These are phyloP conservation scores for Physcomitrellopsis africana DNA, from an alignment of 225 moss, liverwort and hornwort genomes.

Conservation along the genomic window DNA sequence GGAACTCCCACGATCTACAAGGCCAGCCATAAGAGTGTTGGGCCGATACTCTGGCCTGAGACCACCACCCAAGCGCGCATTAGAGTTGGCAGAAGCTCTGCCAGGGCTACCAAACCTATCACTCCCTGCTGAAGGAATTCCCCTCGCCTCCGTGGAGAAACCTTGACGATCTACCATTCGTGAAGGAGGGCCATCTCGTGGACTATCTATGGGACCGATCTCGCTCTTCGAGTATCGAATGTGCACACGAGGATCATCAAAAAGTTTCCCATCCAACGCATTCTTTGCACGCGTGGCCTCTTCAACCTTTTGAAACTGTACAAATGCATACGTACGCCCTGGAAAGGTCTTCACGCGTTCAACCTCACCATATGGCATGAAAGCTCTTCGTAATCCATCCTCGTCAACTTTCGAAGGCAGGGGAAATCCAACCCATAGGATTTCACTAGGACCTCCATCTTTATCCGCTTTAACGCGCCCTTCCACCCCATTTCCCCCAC, in stretches of 20 bases:
- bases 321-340: constrained; percentile 97
- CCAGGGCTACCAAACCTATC: constrained; percentile 73
- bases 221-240: constrained; percentile 98
- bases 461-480: constrained; percentile 73
- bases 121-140: constrained; percentile 38
- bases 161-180: constrained; percentile 63
- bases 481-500: constrained; percentile 40
- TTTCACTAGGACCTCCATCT: constrained; percentile 95
- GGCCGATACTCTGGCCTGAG: constrained; percentile 94
- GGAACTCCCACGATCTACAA: constrained; percentile 55
- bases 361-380: constrained; percentile 88
- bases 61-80: constrained; percentile 61
- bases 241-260: constrained; percentile 96
- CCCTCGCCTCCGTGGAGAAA: constrained; percentile 54
- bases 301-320: constrained; percentile 88
- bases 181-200: constrained; percentile 51
- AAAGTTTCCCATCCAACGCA: constrained; percentile 90
- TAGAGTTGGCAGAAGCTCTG: constrained; percentile 53
- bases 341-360: constrained; percentile 98
- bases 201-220: constrained; percentile 92
- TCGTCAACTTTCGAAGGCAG: constrained; percentile 95
- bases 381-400: constrained; percentile 90
- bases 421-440: constrained; percentile 97
- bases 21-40: constrained; percentile 77
- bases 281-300: constrained; percentile 91